Percentiles rank a stretch among this genome's conserved stretches.
Evolutionary conservation across 768 basidiomycete genomes (phyloP).

Genomic region (Hygrophorus russula): DNA sequence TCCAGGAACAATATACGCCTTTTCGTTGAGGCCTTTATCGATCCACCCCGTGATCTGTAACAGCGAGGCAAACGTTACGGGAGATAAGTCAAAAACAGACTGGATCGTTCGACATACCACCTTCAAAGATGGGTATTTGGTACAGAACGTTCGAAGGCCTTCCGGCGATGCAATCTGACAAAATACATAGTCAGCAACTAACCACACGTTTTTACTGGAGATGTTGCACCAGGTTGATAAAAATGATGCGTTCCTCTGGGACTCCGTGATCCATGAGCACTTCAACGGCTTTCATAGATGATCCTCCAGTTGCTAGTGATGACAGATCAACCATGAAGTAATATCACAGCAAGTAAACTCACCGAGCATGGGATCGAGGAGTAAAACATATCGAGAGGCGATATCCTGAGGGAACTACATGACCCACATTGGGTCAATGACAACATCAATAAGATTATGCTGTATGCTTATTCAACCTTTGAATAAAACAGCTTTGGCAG

Average conservation of each 20-base stretch:
- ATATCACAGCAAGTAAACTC: constrained; percentile 13
- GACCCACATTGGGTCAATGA: neutral
- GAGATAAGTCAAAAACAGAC: neutral
- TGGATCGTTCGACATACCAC: constrained; percentile 41
- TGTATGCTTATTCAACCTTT: constrained; percentile 34
- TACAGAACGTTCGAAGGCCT: constrained; percentile 74
- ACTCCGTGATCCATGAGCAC: constrained; percentile 88
- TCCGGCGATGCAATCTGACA: constrained; percentile 79
- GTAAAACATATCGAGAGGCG: constrained; percentile 78
- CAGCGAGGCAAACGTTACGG: neutral
- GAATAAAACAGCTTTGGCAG: constrained; percentile 89
- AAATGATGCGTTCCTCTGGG: constrained; percentile 89
- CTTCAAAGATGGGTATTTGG: constrained; percentile 61
- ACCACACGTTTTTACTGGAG: neutral
- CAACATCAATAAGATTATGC: neutral
- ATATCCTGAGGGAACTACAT: constrained; percentile 87
- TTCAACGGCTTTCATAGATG: constrained; percentile 95
- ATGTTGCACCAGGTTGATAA: constrained; percentile 71
- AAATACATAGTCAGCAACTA: neutral
- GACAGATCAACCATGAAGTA: neutral
- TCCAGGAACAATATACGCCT: constrained; percentile 85
- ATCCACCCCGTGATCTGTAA: constrained; percentile 89
- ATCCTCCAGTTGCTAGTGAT: constrained; percentile 78
- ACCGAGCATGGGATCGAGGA: constrained; percentile 98
- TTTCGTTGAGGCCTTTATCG: constrained; percentile 84